A percentile compares a stretch with the other conserved stretches of the same genome.
Conservation (phyloP, 352 stramenopile species). For the Pythium chondricola region DNA sequence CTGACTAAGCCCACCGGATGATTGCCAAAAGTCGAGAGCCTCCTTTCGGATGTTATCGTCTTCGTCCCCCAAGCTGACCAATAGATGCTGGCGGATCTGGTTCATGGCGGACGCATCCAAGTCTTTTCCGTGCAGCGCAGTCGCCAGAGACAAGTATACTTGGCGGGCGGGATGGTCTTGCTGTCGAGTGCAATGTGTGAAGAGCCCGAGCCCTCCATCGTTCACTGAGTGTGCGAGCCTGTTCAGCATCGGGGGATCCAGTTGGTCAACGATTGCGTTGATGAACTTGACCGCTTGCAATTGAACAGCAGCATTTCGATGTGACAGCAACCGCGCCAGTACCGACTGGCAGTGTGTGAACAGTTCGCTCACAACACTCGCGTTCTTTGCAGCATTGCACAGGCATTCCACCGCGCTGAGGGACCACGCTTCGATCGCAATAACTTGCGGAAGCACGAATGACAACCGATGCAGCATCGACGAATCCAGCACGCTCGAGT, state of each 20-base stretch:
- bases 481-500: slow-evolving; percentile 44
- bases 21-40: slow-evolving; percentile 43
- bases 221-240: slow-evolving; percentile 20
- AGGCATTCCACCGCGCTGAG: slow-evolving; percentile 41
- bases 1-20: slow-evolving; percentile 20
- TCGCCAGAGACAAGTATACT: slow-evolving; percentile 37
- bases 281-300: slow-evolving; percentile 37
- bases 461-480: slow-evolving; percentile 69
- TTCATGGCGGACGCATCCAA: slow-evolving; percentile 4
- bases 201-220: slow-evolving; percentile 32
- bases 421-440: slow-evolving; percentile 54
- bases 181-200: slow-evolving; percentile 31
- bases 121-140: slow-evolving; percentile 26
- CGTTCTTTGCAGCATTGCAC: slow-evolving; percentile 35
- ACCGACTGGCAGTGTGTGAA: slow-evolving; percentile 46
- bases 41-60: slow-evolving; percentile 35
- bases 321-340: slow-evolving; percentile 41
- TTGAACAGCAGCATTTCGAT: slow-evolving; percentile 47
- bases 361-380: slow-evolving; percentile 25
- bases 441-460: slow-evolving; percentile 54
- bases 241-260: slow-evolving; percentile 23
- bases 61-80: slow-evolving; percentile 43
- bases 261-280: slow-evolving; percentile 24
- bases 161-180: slow-evolving; percentile 28
- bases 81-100: slow-evolving; percentile 27